Conservation (phyloP, 2,329 filamentous ascomycete species). For the Phialophora macrospora region DNA sequence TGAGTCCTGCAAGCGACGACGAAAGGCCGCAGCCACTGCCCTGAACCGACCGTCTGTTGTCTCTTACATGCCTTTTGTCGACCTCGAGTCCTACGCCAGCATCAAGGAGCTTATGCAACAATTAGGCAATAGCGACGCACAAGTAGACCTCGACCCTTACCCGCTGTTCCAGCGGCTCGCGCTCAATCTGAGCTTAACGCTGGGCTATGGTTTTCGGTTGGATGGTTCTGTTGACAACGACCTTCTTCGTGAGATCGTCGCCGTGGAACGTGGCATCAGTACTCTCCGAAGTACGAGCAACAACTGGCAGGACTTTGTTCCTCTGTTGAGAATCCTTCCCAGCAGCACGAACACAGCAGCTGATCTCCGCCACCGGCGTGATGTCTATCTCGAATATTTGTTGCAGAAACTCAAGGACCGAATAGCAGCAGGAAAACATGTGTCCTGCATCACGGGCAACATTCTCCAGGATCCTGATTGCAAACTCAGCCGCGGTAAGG, state of each 20-base stretch:
- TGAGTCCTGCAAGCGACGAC: slow-evolving; percentile 74
- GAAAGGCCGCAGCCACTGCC: slow-evolving; percentile 78
- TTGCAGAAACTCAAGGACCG: slow-evolving; percentile 63
- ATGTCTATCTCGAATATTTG: slow-evolving; percentile 66
- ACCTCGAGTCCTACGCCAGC: slow-evolving; percentile 72
- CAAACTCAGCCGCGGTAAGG: slow-evolving; percentile 64
- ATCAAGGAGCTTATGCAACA: slow-evolving; percentile 71
- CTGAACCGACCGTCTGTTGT: slow-evolving; percentile 76
- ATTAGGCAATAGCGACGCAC: slow-evolving; percentile 65
- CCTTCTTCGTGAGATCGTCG: slow-evolving; percentile 72
- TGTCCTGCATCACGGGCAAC: slow-evolving; percentile 70
- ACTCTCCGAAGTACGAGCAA: slow-evolving; percentile 79
- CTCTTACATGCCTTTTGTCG: slow-evolving; percentile 80
- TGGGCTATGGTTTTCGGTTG: slow-evolving; percentile 80
- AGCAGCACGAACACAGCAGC: slow-evolving; percentile 63
- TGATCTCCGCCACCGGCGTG: slow-evolving; percentile 69
- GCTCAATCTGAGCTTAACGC: slow-evolving; percentile 74
- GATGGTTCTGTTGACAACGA: slow-evolving; percentile 69
- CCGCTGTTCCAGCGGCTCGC: slow-evolving; percentile 76
- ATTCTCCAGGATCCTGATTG: slow-evolving; percentile 72
- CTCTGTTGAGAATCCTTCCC: slow-evolving; percentile 67
- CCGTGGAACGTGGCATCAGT: slow-evolving; percentile 74
- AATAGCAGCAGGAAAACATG: slow-evolving; percentile 66
- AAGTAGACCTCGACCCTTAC: slow-evolving; percentile 63
- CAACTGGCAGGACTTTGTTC: slow-evolving; percentile 86